Percentiles rank a stretch among this genome's conserved stretches.
phyloP scores from a whole-genome alignment of 1,284 basidiomycete species.

The Boletus mariae region DNA sequence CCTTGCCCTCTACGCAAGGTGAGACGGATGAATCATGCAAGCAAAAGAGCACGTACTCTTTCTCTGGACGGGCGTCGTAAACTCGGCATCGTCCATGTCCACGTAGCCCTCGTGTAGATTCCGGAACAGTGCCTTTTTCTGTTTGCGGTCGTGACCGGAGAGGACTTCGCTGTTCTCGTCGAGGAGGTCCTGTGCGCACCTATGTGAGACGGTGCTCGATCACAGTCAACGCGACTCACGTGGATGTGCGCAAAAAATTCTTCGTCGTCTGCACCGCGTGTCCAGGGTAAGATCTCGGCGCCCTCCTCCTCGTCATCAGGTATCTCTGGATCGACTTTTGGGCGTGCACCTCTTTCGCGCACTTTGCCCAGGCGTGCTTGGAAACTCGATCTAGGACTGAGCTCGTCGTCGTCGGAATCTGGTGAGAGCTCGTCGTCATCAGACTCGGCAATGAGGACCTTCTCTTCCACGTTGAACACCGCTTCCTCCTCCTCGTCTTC shows the following conservation, averaged over 20 bases:
- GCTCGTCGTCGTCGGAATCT: slow-evolving; percentile 26
- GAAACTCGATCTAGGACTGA: slow-evolving; percentile 51
- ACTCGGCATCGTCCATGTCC: slow-evolving; percentile 31
- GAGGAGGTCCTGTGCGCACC: slow-evolving; percentile 38
- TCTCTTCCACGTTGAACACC: slow-evolving; percentile 21
- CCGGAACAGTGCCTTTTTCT: slow-evolving; percentile 57
- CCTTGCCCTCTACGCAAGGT: slow-evolving; percentile 38
- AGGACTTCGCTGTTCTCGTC: slow-evolving; percentile 43
- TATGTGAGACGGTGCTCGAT: slow-evolving; percentile 2
- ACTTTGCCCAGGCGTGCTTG: slow-evolving; percentile 46
- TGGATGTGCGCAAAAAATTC: slow-evolving; percentile 60
- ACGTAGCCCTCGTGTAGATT: slow-evolving; percentile 59
- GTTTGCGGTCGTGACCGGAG: slow-evolving; percentile 43
- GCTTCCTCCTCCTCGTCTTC: slow-evolving; percentile 15
- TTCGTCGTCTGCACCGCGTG: slow-evolving; percentile 65
- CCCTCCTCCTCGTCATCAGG: slow-evolving; percentile 34
- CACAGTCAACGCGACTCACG: slow-evolving; percentile 36
- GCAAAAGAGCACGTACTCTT: slow-evolving; percentile 22
- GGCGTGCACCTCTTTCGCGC: slow-evolving; percentile 35
- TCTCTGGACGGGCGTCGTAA: slow-evolving; percentile 30
- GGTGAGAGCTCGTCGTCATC: slow-evolving; percentile 32
- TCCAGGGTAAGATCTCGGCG: slow-evolving; percentile 12
- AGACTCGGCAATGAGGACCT: slow-evolving; percentile 25
- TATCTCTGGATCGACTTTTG: slow-evolving; percentile 13
- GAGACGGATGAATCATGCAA: neutral